Conservation (phyloP, 345 rosid genomes). For the Cardamine resedifolia region DNA sequence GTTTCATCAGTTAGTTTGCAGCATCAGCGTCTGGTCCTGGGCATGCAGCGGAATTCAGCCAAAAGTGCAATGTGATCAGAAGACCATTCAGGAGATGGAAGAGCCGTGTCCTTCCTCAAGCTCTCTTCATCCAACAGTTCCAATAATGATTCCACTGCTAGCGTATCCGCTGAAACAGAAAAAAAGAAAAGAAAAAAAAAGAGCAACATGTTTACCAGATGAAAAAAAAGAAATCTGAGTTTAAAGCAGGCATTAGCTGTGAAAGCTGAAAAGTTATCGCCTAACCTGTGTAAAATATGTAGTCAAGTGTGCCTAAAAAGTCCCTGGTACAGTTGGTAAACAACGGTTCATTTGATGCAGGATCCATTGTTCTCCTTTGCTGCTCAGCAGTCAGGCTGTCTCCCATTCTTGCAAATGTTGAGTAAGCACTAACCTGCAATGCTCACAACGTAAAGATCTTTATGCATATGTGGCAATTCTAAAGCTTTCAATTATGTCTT, state of each 20-base stretch:
- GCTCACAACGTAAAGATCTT: conserved; percentile 2
- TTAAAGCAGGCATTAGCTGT: conserved; percentile 4
- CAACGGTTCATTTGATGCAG: conserved; percentile 82
- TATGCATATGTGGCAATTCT: neutral
- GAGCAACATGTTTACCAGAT: neutral
- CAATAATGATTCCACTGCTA: conserved; percentile 87
- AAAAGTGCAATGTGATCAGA: conserved; percentile 96
- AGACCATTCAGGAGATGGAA: conserved; percentile 99
- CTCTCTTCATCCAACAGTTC: conserved; percentile 98
- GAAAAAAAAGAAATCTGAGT: neutral
- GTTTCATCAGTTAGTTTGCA: conserved; percentile 26
- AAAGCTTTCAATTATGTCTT: neutral
- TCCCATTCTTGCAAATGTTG: conserved; percentile 76
- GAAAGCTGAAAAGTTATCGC: neutral
- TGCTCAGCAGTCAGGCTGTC: conserved; percentile 59
- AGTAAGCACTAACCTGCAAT: conserved; percentile 97
- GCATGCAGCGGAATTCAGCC: conserved; percentile 94
- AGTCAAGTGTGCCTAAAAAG: conserved; percentile 87
- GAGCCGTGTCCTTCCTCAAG: conserved; percentile 98
- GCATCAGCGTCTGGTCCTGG: conserved; percentile 84
- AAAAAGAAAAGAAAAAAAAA: neutral
- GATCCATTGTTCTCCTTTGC: conserved; percentile 89
- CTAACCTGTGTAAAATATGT: conserved; percentile 92
- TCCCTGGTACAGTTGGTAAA: conserved; percentile 97
- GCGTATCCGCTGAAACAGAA: conserved; percentile 72